phyloP scores from a whole-genome alignment of 2,329 filamentous ascomycete species.

The Epichloe sibirici region DNA sequence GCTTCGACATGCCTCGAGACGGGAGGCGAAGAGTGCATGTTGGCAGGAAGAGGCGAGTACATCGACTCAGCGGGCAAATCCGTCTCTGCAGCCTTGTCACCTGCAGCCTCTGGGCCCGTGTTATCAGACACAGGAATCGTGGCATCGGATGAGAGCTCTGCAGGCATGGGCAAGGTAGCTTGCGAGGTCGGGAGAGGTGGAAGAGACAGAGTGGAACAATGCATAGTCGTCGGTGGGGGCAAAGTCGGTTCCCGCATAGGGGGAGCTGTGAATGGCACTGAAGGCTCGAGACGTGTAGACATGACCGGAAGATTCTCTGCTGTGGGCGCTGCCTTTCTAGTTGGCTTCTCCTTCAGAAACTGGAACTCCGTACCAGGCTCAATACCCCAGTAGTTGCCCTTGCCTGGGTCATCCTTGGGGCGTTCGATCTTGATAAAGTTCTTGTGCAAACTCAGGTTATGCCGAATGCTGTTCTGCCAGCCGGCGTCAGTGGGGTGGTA shows the following conservation, averaged over 20 bases:
- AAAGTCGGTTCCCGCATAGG: constrained; percentile 34
- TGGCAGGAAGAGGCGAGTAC: constrained; percentile 57
- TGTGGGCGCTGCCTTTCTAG: constrained; percentile 43
- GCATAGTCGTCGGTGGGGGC: constrained; percentile 29
- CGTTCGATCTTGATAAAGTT: constrained; percentile 91
- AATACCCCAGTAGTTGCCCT: constrained; percentile 96
- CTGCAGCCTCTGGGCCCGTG: constrained; percentile 38
- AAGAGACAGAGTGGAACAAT: constrained; percentile 27
- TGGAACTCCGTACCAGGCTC: constrained; percentile 78
- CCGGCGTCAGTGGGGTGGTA: constrained; percentile 76
- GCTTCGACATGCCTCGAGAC: constrained; percentile 47
- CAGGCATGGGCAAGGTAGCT: constrained; percentile 27
- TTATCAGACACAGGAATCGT: constrained; percentile 63
- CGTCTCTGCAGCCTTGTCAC: constrained; percentile 29
- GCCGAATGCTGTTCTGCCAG: constrained; percentile 98
- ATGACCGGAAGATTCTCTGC: constrained; percentile 48
- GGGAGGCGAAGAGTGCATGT: constrained; percentile 86
- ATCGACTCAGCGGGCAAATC: constrained; percentile 31
- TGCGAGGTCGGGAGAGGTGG: constrained; percentile 28
- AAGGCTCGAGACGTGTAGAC: constrained; percentile 42
- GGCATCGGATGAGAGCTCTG: constrained; percentile 63
- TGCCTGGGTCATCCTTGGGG: constrained; percentile 92
- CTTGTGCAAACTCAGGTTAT: constrained; percentile 95
- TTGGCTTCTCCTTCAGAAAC: constrained; percentile 78
- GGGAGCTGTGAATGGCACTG: constrained; percentile 25